phyloP scores from a whole-genome alignment of 805 yeast species.

The Saturnispora bothae region DNA sequence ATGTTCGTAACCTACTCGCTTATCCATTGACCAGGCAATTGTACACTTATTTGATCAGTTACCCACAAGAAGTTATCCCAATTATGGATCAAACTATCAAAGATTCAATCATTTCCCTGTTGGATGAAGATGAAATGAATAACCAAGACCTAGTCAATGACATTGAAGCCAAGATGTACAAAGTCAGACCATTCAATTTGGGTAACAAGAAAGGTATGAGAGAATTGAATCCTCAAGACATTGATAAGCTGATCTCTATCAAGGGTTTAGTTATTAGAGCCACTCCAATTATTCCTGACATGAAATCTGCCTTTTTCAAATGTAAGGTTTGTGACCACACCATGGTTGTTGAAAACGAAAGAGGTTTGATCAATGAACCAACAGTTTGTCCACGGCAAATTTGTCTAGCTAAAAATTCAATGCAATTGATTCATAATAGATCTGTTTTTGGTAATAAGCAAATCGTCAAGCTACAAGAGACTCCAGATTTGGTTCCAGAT shows the following conservation, averaged over 20 bases:
- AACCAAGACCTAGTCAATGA: conserved; percentile 35
- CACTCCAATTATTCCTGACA: conserved; percentile 90
- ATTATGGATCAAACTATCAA: conserved; percentile 95
- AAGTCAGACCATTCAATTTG: conserved; percentile 82
- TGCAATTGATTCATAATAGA: conserved; percentile 86
- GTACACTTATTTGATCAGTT: conserved; percentile 77
- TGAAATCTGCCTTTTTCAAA: conserved; percentile 94
- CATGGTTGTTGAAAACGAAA: conserved; percentile 79
- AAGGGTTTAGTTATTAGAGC: conserved; percentile 86
- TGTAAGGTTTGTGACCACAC: conserved; percentile 95
- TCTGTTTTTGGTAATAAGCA: conserved; percentile 93
- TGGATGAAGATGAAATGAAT: conserved; percentile 36
- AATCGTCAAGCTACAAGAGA: conserved; percentile 83
- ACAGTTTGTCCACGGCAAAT: conserved; percentile 81
- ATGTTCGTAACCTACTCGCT: conserved; percentile 67
- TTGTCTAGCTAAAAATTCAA: conserved; percentile 74
- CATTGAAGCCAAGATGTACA: conserved; percentile 72
- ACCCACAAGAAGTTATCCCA: conserved; percentile 95
- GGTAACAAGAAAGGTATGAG: conserved; percentile 73
- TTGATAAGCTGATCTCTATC: conserved; percentile 82
- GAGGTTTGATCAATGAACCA: conserved; percentile 93
- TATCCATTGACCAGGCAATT: conserved; percentile 67
- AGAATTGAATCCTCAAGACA: conserved; percentile 86
- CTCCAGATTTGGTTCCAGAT: conserved; percentile 79
- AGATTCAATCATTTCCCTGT: conserved; percentile 73